phyloP scores from a whole-genome alignment of 441 rosid species.

The Euphorbia schlechtendalii region DNA sequence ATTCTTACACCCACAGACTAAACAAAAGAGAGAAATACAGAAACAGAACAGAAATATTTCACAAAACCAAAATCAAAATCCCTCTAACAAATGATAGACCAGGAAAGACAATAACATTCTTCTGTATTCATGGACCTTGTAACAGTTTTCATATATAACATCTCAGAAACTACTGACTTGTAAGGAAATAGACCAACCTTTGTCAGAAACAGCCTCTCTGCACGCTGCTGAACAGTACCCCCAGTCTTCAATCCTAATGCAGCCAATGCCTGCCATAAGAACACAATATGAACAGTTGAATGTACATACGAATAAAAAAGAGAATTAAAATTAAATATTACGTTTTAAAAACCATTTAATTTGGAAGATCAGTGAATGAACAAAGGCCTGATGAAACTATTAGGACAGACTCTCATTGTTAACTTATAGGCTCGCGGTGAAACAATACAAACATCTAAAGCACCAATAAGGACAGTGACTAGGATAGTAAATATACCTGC shows the following conservation, averaged over 20 bases:
- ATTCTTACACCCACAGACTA: background rate
- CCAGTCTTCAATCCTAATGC: conserved; percentile 93
- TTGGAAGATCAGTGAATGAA: background rate
- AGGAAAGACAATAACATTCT: background rate
- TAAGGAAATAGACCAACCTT: conserved; percentile 43
- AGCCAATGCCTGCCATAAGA: conserved; percentile 58
- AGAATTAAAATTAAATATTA: background rate
- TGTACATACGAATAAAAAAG: background rate
- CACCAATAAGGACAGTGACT: background rate
- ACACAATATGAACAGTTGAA: conserved; percentile 6
- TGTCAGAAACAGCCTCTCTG: conserved; percentile 90
- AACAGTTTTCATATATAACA: background rate
- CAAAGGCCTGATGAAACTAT: background rate
- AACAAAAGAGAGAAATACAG: background rate
- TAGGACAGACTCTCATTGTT: background rate
- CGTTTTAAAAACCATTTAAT: background rate
- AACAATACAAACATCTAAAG: background rate
- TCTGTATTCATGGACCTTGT: background rate
- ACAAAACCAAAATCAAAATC: background rate
- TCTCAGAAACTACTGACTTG: background rate
- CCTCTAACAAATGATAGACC: background rate
- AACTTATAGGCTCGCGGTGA: background rate
- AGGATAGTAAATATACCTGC: background rate
- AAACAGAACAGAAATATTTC: background rate
- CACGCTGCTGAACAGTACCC: conserved; percentile 90